These are phyloP conservation scores for Coffea humblotiana DNA, from an alignment of 305 asterid species.

Conservation along the genomic window DNA sequence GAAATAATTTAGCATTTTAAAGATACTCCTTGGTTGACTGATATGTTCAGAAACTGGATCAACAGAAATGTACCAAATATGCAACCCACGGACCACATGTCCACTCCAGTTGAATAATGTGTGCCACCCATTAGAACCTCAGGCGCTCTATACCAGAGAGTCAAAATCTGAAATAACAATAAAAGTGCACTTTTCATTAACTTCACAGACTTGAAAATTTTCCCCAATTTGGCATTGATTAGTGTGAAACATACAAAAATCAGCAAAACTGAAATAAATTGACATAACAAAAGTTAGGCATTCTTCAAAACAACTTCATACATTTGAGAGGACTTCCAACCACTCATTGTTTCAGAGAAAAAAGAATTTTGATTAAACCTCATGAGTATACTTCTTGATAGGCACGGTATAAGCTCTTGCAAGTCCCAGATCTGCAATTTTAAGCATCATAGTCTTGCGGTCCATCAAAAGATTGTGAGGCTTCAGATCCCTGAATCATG, in stretches of 20 bases:
- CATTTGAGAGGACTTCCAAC: neutral
- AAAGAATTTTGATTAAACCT: conserved; percentile 35
- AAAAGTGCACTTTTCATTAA: neutral
- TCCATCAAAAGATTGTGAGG: conserved; percentile 98
- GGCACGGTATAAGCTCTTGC: conserved; percentile 92
- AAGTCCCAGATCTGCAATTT: conserved; percentile 94
- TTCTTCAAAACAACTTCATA: neutral
- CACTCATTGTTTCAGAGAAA: neutral
- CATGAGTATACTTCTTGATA: conserved; percentile 94
- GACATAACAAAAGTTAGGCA: neutral
- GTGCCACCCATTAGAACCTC: conserved; percentile 97
- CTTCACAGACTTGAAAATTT: neutral
- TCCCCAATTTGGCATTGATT: neutral
- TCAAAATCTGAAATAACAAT: conserved; percentile 61
- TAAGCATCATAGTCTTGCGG: conserved; percentile 79
- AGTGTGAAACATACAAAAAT: neutral
- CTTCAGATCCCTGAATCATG: conserved; percentile 77
- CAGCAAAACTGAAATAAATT: neutral
- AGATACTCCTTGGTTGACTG: neutral
- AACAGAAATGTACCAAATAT: conserved; percentile 67
- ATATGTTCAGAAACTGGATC: neutral
- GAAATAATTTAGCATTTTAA: neutral
- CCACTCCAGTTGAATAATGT: conserved; percentile 95
- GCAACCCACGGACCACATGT: conserved; percentile 97
- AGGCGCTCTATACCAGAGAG: conserved; percentile 99